These are phyloP conservation scores for Globisporangium megalacanthum DNA, from an alignment of 352 stramenopile genomes.

Conservation along the genomic window DNA sequence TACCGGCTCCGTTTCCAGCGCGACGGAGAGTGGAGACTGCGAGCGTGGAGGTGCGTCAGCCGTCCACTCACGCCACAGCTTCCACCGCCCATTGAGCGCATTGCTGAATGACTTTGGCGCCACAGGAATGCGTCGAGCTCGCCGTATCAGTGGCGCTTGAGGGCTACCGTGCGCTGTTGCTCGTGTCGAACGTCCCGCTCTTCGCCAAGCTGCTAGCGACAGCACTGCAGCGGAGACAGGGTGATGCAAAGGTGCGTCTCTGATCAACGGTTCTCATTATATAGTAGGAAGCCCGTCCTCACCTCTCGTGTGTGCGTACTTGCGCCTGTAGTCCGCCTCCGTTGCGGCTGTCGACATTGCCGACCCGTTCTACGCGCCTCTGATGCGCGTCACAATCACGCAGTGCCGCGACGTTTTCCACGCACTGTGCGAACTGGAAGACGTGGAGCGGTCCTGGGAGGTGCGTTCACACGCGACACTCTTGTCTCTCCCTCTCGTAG, in stretches of 20 bases:
- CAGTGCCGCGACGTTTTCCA: conserved; percentile 31
- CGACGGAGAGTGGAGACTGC: not conserved
- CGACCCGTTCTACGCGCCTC: conserved; percentile 14
- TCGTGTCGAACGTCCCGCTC: conserved; percentile 9
- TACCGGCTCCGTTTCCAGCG: not conserved
- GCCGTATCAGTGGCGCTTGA: conserved; percentile 15
- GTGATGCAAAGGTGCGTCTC: not conserved
- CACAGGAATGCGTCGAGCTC: conserved; percentile 11
- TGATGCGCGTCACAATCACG: conserved; percentile 27
- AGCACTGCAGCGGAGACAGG: conserved; percentile 2
- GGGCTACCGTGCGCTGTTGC: conserved; percentile 11
- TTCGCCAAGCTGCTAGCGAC: conserved; percentile 10
- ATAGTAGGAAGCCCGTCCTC: not conserved
- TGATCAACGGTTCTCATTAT: not conserved
- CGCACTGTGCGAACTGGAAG: conserved; percentile 26
- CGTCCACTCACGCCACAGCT: not conserved
- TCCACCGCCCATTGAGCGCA: not conserved
- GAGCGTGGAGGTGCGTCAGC: not conserved
- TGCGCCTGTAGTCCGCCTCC: not conserved
- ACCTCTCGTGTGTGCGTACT: not conserved
- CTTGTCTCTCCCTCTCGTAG: conserved; percentile 7
- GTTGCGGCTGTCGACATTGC: conserved; percentile 1
- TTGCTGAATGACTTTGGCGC: not conserved
- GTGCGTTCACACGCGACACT: conserved; percentile 9
- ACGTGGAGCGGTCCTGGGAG: conserved; percentile 19